phyloP scores from a whole-genome alignment of 306 rosid species.

The Echinosophora koreensis region DNA sequence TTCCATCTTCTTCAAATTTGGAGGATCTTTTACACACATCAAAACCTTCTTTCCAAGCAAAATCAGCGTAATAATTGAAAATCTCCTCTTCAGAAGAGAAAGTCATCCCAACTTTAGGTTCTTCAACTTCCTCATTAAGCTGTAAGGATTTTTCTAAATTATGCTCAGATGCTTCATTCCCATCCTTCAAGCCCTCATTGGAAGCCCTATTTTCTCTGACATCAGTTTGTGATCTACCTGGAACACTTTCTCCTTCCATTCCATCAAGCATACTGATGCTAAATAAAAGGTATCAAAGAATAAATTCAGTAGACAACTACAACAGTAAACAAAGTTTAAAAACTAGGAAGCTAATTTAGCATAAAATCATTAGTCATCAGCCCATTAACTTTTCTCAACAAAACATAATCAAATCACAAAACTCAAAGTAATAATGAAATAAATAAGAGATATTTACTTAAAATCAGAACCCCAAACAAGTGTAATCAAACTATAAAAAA shows the following conservation, averaged over 20 bases:
- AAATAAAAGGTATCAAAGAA: not conserved
- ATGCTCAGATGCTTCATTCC: not conserved
- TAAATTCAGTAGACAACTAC: not conserved
- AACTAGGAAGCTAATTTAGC: constrained; percentile 2
- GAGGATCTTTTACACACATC: constrained; percentile 18
- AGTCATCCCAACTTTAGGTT: constrained; percentile 39
- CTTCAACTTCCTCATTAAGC: constrained; percentile 20
- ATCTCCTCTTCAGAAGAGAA: constrained; percentile 19
- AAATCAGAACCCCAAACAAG: not conserved
- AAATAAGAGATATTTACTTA: not conserved
- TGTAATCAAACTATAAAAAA: not conserved
- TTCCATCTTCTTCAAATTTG: constrained; percentile 34
- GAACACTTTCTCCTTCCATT: constrained; percentile 31
- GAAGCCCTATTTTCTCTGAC: not conserved
- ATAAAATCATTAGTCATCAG: not conserved
- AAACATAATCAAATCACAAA: not conserved
- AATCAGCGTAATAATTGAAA: constrained; percentile 12
- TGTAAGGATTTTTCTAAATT: not conserved
- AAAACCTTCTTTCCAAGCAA: constrained; percentile 17
- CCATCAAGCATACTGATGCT: constrained; percentile 24
- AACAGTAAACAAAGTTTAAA: not conserved
- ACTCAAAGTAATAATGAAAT: not conserved
- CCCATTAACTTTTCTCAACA: not conserved
- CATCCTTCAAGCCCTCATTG: not conserved
- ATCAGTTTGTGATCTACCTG: constrained; percentile 14